Evolutionary conservation across 768 basidiomycete genomes (phyloP).

Genomic region (Lentinus tigrinus): DNA sequence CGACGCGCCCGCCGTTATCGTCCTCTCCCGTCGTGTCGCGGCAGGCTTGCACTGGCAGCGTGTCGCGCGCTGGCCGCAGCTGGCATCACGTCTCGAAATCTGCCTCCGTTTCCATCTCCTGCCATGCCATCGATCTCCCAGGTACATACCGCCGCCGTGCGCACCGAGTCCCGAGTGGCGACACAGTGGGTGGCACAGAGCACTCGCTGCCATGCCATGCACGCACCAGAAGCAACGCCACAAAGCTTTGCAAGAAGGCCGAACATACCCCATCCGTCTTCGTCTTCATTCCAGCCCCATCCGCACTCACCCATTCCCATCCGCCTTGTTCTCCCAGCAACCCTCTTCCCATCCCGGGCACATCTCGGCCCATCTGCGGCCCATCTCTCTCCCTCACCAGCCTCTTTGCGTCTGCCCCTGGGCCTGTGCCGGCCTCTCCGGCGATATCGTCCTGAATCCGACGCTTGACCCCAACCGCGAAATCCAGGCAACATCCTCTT

Average conservation of each 20-base stretch:
- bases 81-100: too few species aligned
- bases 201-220: not conserved
- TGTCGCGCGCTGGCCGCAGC: too few species aligned
- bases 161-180: not conserved
- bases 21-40: not conserved
- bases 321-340: not conserved
- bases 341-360: slow-evolving; percentile 1
- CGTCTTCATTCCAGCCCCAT: not conserved
- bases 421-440: not conserved
- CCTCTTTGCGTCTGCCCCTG: not conserved
- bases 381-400: not conserved
- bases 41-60: too few species aligned
- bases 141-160: slow-evolving; percentile 1
- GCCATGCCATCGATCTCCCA: not conserved
- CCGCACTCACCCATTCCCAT: not conserved
- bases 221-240: slow-evolving; percentile 7
- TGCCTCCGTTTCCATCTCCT: not conserved
- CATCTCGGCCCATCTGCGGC: slow-evolving; percentile 19
- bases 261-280: slow-evolving; percentile 13
- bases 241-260: slow-evolving; percentile 12
- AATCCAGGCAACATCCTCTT: not conserved
- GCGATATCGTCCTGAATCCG: too few species aligned
- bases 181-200: not conserved
- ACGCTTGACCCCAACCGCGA: not conserved
- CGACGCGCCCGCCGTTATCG: not conserved